Base-by-base conservation (phyloP, 1,284 basidiomycete species). In the Erythrobasidium hasegawianum region DNA sequence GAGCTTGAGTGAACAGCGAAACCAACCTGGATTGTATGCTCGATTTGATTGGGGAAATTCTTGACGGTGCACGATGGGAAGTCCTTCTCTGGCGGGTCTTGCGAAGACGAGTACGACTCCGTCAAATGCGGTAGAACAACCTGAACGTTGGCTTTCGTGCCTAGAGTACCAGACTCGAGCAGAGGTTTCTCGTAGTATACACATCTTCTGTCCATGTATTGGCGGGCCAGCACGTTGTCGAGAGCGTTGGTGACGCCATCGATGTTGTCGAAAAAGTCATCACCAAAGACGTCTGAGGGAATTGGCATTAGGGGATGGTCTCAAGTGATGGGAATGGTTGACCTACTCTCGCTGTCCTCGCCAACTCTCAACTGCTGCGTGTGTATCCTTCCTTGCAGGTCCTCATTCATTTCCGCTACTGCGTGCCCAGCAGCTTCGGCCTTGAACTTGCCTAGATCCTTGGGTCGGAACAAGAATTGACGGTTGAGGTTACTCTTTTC, bases 231-330 rank as follows among this genome's bases (percentile, higher is more conserved):
- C 67, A 99, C 87, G 71, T 99, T 99, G 80, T 99, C 96, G 68
- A 99, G 81, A n/a, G 97, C 96, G 77, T 99, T 99, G n/a, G 96
- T 99, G 3, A 99, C 93, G 68, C 91, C 91, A 72, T 97, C 90
- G 45, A 99, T 84, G 60, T 81, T 80, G 45, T 83, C 84, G 76
- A 97, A 99, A 82, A 98, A 97, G 26, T 83, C 83, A 71, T 95
- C 88, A 59, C 88, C 87, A 74, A 97, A 99, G 52, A 93, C 80
- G 73, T 88, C 93, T 94, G 74, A 5, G 53, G 59, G 13, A 5
- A 4, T 33, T 16, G 57, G 50, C 38, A 55, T 40, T 33, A n/a
- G n/a, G 4, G 29, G 5, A 33, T 33, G 11, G 4, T 1, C 26
- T 5, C 14, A 20, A 18, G 22, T n/a, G n/a, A 56, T n/a, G 50